Evolutionary conservation across 352 stramenopile species (phyloP).

Genomic region (Globisporangium alternatum): DNA sequence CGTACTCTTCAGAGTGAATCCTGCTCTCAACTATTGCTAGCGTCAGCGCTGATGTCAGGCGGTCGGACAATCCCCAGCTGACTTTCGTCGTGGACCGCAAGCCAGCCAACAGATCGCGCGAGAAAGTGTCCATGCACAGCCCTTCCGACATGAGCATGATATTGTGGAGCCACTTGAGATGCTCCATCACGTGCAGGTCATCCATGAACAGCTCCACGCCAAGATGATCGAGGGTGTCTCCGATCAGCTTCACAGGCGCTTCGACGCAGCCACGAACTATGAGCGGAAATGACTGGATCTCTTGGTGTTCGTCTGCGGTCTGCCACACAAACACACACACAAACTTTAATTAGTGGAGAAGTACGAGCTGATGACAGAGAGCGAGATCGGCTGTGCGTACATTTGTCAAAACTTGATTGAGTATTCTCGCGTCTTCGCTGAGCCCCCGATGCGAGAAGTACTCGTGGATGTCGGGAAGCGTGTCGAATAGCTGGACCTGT

Average conservation of each 20-base stretch:
- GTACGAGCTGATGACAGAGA: background rate
- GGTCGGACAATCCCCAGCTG: conserved; percentile 42
- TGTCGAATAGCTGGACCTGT: conserved; percentile 2
- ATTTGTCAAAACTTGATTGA: conserved; percentile 1
- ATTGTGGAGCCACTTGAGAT: conserved; percentile 58
- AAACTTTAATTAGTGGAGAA: conserved; percentile 16
- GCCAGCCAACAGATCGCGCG: conserved; percentile 46
- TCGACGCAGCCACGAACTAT: conserved; percentile 40
- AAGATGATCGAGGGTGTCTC: conserved; percentile 41
- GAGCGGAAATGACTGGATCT: conserved; percentile 33
- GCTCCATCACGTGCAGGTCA: conserved; percentile 38
- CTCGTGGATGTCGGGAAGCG: conserved; percentile 13
- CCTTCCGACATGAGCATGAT: conserved; percentile 75
- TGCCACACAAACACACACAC: background rate
- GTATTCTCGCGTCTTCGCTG: conserved; percentile 10
- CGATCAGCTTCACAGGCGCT: conserved; percentile 34
- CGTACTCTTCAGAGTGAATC: conserved; percentile 18
- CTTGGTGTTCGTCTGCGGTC: background rate
- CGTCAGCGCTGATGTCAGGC: conserved; percentile 45
- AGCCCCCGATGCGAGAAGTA: conserved; percentile 12
- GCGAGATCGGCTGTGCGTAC: background rate
- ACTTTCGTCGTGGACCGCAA: conserved; percentile 42
- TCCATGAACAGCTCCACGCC: conserved; percentile 41
- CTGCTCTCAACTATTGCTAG: conserved; percentile 60
- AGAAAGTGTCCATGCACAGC: conserved; percentile 70